Evolutionary conservation across 164 flowering plant genomes (phyloP).

Genomic region (Taxillus chinensis): DNA sequence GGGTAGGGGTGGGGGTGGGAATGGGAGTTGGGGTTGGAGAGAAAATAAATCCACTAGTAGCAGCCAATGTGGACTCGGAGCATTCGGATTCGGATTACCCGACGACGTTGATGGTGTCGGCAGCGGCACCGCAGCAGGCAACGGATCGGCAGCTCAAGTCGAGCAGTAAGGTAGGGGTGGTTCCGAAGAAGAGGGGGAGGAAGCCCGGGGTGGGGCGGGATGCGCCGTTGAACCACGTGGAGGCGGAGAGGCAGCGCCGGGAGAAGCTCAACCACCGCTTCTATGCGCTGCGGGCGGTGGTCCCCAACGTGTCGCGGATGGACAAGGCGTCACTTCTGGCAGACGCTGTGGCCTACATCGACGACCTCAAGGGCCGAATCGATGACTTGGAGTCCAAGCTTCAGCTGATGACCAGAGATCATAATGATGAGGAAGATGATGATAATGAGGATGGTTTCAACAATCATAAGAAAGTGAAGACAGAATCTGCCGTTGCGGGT

Average conservation of each 20-base stretch:
- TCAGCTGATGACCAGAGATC: neutral
- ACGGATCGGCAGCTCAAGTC: too few species aligned
- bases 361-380: conserved; percentile 37
- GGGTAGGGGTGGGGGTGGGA: neutral
- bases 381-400: conserved; percentile 37
- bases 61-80: conserved; percentile 33
- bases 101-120: neutral
- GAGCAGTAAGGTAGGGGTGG: conserved; percentile 10
- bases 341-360: conserved; percentile 73
- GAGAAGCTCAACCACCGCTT: conserved; percentile 82
- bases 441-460: too few species aligned
- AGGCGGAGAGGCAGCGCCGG: conserved; percentile 82
- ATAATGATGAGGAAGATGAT: too few species aligned
- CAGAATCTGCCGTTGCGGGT: conserved; percentile 4
- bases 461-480: conserved; percentile 16
- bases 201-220: conserved; percentile 43
- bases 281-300: conserved; percentile 74
- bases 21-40: conserved; percentile 7
- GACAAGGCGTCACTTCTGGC: conserved; percentile 75
- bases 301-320: conserved; percentile 84
- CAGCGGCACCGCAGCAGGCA: too few species aligned
- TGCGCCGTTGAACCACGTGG: conserved; percentile 62
- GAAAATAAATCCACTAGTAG: neutral
- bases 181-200: conserved; percentile 53
- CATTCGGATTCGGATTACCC: conserved; percentile 30